Conservation (phyloP, 2,329 filamentous ascomycete genomes). For the Phyllosticta paracitricarpa region DNA sequence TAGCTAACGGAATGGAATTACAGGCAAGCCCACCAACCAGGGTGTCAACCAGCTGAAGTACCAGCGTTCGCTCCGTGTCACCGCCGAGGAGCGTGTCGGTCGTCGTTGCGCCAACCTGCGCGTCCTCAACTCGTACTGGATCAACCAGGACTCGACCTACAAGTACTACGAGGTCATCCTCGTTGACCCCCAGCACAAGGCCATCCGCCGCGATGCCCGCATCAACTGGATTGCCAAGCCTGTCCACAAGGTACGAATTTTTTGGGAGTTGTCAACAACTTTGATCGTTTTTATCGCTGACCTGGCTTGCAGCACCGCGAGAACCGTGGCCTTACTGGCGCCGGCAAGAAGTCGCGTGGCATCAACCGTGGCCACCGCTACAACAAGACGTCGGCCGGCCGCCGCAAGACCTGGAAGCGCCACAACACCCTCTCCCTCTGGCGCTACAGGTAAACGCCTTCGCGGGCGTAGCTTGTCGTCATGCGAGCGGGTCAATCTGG, state of each 20-base stretch:
- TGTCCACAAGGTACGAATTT: slow-evolving; percentile 71
- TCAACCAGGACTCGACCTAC: slow-evolving; percentile 99
- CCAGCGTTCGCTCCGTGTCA: slow-evolving; percentile 96
- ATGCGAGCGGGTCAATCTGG: not conserved
- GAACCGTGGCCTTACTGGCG: slow-evolving; percentile 90
- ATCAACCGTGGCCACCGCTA: slow-evolving; percentile 98
- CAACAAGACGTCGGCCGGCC: slow-evolving; percentile 95
- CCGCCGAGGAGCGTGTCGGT: slow-evolving; percentile 99
- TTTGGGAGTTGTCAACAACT: not conserved
- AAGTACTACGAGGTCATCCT: slow-evolving; percentile 99
- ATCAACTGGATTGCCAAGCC: slow-evolving; percentile 99
- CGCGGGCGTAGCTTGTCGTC: not conserved
- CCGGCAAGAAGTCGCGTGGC: slow-evolving; percentile 98
- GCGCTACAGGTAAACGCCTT: slow-evolving; percentile 75
- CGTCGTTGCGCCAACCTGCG: slow-evolving; percentile 98
- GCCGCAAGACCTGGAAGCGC: slow-evolving; percentile 99
- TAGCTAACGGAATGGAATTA: slow-evolving; percentile 18
- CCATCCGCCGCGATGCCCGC: slow-evolving; percentile 95
- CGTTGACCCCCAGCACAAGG: slow-evolving; percentile 99
- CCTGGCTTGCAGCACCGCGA: slow-evolving; percentile 73
- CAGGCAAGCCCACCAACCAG: slow-evolving; percentile 99
- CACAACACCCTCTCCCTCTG: slow-evolving; percentile 99
- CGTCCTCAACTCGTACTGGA: slow-evolving; percentile 99
- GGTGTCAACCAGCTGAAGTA: slow-evolving; percentile 99
- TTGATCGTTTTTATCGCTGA: not conserved